These are phyloP conservation scores for Eucalyptus grandis DNA, from an alignment of 345 rosid genomes.

Conservation along the genomic window DNA sequence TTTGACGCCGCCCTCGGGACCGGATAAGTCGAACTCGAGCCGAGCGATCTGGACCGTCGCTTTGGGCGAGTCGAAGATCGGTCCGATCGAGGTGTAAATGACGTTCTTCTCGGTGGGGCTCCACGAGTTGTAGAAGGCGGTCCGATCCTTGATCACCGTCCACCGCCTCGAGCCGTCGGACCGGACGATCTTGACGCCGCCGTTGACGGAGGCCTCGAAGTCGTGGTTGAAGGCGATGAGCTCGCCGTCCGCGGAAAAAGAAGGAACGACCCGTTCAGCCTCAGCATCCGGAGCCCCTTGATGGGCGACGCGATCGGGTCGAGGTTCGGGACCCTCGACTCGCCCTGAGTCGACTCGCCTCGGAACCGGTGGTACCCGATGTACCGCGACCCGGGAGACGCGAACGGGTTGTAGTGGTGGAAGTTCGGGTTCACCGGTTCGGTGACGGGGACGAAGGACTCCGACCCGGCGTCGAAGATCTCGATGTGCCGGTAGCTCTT, in stretches of 20 bases:
- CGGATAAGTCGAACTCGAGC: constrained; percentile 27
- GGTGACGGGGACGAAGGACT: constrained; percentile 38
- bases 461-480: constrained; percentile 36
- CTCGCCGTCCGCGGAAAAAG: constrained; percentile 53
- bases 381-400: constrained; percentile 28
- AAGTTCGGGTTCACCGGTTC: constrained; percentile 44
- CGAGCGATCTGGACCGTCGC: constrained; percentile 75
- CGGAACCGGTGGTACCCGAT: constrained; percentile 82
- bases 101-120: constrained; percentile 64
- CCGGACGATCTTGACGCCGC: constrained; percentile 43
- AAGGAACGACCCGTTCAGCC: constrained; percentile 60
- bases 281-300: constrained; percentile 36
- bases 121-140: constrained; percentile 77
- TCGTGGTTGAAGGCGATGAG: constrained; percentile 44
- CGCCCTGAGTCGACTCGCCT: constrained; percentile 43
- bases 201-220: constrained; percentile 15
- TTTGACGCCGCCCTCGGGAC: constrained; percentile 23
- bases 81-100: constrained; percentile 68
- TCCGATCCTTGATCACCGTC: constrained; percentile 49
- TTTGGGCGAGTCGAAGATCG: constrained; percentile 42
- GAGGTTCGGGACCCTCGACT: constrained; percentile 36
- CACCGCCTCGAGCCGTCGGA: constrained; percentile 74
- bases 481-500: constrained; percentile 51
- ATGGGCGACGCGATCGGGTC: constrained; percentile 63
- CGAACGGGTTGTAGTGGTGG: constrained; percentile 83